Conservation (phyloP, 371 early-diverging fungal genomes). For the Mortierella sp. region DNA sequence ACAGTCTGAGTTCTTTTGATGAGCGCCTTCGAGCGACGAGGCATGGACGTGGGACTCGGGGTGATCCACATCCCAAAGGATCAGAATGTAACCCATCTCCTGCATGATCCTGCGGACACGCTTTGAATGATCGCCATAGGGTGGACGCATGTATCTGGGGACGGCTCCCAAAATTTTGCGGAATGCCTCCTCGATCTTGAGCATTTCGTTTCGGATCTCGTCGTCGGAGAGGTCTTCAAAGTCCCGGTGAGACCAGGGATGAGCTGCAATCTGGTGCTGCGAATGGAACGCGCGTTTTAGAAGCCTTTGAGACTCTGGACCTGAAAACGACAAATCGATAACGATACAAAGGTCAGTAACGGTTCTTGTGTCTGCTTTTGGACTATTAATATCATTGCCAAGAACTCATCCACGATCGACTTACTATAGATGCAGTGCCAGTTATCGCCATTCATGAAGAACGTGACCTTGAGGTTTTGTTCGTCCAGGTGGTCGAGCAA, state of each 20-base stretch:
- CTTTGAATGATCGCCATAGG: slow-evolving; percentile 57
- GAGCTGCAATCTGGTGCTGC: slow-evolving; percentile 56
- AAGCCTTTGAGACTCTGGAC: slow-evolving; percentile 25
- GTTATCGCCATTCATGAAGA: slow-evolving; percentile 52
- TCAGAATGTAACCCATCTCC: slow-evolving; percentile 37
- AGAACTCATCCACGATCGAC: too few relatives aligned
- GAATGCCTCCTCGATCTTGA: slow-evolving; percentile 45
- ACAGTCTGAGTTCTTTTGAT: too few relatives aligned
- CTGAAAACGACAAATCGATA: too few relatives aligned
- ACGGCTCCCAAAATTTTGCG: slow-evolving; percentile 46
- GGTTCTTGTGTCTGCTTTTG: too few relatives aligned
- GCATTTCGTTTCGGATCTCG: slow-evolving; percentile 48
- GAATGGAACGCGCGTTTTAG: slow-evolving; percentile 51
- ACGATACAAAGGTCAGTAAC: too few relatives aligned
- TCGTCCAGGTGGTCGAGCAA: slow-evolving; percentile 43
- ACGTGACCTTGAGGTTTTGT: slow-evolving; percentile 51
- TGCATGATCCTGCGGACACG: slow-evolving; percentile 34
- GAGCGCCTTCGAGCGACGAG: too few relatives aligned
- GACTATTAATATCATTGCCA: too few relatives aligned
- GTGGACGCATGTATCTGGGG: slow-evolving; percentile 60
- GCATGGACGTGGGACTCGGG: too few relatives aligned
- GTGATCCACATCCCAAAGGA: too few relatives aligned
- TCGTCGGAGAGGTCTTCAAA: slow-evolving; percentile 28
- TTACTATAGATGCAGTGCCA: slow-evolving; percentile 45
- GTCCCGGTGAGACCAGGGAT: slow-evolving; percentile 57